These are phyloP conservation scores for Sarocladium oryzae DNA, from an alignment of 2,329 filamentous ascomycete genomes.

Conservation along the genomic window DNA sequence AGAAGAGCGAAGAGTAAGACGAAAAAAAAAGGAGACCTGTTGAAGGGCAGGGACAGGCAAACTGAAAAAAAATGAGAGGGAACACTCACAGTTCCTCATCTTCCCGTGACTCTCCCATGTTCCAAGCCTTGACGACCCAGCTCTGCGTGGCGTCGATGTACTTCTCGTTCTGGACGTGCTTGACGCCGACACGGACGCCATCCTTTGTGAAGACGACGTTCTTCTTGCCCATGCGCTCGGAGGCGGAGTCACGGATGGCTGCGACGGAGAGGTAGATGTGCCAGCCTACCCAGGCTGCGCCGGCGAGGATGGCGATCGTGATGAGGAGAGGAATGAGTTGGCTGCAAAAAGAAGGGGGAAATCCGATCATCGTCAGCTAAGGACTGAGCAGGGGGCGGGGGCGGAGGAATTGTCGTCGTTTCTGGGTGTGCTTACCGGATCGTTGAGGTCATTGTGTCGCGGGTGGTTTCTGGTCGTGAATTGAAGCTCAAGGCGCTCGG, in stretches of 20 bases:
- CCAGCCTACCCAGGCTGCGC: constrained; percentile 60
- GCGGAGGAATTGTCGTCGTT: constrained; percentile 9
- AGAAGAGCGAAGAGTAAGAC: background rate
- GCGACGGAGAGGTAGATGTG: constrained; percentile 63
- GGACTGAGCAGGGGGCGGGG: too few species aligned
- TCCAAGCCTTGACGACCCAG: constrained; percentile 61
- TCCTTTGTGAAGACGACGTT: constrained; percentile 72
- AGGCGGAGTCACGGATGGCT: constrained; percentile 59
- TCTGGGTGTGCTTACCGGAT: constrained; percentile 15
- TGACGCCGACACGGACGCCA: constrained; percentile 64
- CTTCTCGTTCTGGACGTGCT: constrained; percentile 59
- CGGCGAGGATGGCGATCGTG: constrained; percentile 56
- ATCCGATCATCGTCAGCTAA: too few species aligned
- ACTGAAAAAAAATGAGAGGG: background rate
- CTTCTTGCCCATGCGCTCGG: constrained; percentile 66
- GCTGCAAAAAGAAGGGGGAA: constrained; percentile 31
- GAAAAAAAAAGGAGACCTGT: background rate
- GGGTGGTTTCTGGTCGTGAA: background rate
- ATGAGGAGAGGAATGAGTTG: constrained; percentile 62
- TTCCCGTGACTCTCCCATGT: constrained; percentile 34
- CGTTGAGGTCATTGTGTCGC: constrained; percentile 4
- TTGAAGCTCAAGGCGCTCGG: background rate
- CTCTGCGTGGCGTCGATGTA: constrained; percentile 70
- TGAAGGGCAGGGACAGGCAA: background rate
- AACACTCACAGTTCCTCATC: constrained; percentile 17